Conservation (phyloP, 2,329 filamentous ascomycete species). For the Sclerotinia borealis region DNA sequence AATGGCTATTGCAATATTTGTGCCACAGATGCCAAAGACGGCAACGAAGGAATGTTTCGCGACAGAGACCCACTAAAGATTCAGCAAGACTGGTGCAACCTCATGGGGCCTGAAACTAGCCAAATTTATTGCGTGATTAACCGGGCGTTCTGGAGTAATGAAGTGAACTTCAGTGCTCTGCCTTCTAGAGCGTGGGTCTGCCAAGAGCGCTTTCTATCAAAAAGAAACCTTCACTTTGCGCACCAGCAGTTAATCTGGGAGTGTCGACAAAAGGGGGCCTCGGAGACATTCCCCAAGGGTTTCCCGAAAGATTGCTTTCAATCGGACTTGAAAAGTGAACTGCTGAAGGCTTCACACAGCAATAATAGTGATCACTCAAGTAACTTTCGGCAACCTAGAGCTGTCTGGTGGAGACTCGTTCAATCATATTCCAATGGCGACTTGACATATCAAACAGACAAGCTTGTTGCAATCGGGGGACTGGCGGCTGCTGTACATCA, state of each 20-base stretch:
- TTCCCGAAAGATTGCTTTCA: rapidly evolving
- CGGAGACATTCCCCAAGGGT: neutral
- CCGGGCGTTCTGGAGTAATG: rapidly evolving
- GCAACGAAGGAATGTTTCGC: neutral
- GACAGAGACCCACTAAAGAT: neutral
- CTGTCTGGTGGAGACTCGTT: neutral
- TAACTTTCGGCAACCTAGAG: rapidly evolving
- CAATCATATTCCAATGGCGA: too few relatives aligned
- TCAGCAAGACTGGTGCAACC: neutral
- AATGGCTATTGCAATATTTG: neutral
- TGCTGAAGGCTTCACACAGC: neutral
- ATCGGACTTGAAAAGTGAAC: rapidly evolving
- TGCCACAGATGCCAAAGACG: neutral
- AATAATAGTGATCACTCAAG: too few relatives aligned
- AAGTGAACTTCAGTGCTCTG: neutral
- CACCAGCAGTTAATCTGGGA: neutral
- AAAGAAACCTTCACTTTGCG: neutral
- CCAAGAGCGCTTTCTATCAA: neutral
- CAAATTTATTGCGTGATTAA: neutral
- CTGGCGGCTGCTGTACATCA: neutral
- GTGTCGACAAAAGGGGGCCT: neutral
- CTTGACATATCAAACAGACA: neutral
- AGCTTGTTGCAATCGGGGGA: neutral
- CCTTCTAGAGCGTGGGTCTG: neutral
- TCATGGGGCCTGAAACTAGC: neutral